phyloP scores from a whole-genome alignment of 2,329 filamentous ascomycete genomes.

The Pyrenophora graminea region DNA sequence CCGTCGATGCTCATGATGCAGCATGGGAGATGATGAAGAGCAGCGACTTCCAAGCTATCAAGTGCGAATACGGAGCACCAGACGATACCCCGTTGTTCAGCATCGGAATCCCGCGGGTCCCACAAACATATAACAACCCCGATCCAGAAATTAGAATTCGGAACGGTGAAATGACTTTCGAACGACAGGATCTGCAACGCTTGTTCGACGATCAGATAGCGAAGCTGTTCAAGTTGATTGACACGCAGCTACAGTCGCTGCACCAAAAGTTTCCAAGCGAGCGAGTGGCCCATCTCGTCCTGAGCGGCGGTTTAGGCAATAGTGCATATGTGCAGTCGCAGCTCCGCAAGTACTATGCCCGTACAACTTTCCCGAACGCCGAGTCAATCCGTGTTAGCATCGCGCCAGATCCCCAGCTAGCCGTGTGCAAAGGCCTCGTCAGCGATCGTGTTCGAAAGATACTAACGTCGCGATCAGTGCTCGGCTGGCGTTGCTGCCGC shows the following conservation, averaged over 20 bases:
- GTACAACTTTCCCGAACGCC: slow-evolving; percentile 28
- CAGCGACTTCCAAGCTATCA: slow-evolving; percentile 47
- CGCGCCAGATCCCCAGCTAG: slow-evolving; percentile 58
- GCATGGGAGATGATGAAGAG: slow-evolving; percentile 50
- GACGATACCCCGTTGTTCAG: slow-evolving; percentile 45
- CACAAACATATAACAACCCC: slow-evolving; percentile 38
- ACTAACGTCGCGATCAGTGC: slow-evolving; percentile 49
- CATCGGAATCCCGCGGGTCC: slow-evolving; percentile 42
- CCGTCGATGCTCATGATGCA: slow-evolving; percentile 40
- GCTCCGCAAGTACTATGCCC: slow-evolving; percentile 42
- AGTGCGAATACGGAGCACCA: slow-evolving; percentile 48
- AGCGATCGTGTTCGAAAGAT: slow-evolving; percentile 57
- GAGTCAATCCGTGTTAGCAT: slow-evolving; percentile 37
- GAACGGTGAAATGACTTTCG: slow-evolving; percentile 43
- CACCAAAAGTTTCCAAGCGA: slow-evolving; percentile 35
- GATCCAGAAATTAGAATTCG: slow-evolving; percentile 38
- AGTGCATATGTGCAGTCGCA: slow-evolving; percentile 48
- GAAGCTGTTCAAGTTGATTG: slow-evolving; percentile 43
- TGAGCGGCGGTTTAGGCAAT: slow-evolving; percentile 51
- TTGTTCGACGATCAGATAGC: slow-evolving; percentile 46
- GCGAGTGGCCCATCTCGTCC: slow-evolving; percentile 44
- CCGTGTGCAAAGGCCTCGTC: slow-evolving; percentile 60
- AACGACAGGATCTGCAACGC: slow-evolving; percentile 36
- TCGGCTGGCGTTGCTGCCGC: slow-evolving; percentile 48
- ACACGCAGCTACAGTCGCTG: slow-evolving; percentile 39